A percentile compares a stretch with the other conserved stretches of the same genome.
These are phyloP conservation scores for Leucoagaricus sp. DNA, from an alignment of 1,284 basidiomycete species.

Conservation along the genomic window DNA sequence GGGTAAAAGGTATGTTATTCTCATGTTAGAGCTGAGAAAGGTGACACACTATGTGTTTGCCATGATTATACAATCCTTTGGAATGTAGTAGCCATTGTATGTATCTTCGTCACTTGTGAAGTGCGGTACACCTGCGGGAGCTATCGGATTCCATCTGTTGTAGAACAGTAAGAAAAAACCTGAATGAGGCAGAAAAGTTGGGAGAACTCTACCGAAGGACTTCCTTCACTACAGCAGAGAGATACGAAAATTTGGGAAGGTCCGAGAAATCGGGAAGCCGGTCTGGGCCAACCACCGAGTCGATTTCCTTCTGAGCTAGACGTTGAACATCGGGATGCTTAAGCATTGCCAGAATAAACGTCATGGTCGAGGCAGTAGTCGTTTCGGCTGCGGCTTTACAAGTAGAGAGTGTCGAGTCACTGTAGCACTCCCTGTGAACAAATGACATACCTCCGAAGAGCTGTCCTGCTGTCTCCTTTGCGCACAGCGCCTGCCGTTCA, in stretches of 20 bases:
- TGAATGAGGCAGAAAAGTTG: background rate
- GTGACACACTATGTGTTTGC: constrained; percentile 12
- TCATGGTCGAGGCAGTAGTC: background rate
- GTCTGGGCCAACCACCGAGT: constrained; percentile 15
- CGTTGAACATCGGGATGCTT: constrained; percentile 16
- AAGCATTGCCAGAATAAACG: constrained; percentile 16
- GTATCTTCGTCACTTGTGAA: background rate
- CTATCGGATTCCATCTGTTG: background rate
- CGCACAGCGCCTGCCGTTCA: no score
- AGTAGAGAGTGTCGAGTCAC: background rate
- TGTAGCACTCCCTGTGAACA: background rate
- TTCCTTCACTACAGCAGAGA: constrained; percentile 18
- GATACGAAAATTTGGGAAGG: constrained; percentile 14
- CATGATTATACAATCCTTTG: constrained; percentile 5
- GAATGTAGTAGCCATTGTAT: constrained; percentile 13
- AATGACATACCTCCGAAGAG: background rate
- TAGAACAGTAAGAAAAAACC: no score
- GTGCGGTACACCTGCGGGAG: background rate
- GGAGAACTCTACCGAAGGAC: constrained; percentile 5
- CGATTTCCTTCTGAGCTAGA: constrained; percentile 17
- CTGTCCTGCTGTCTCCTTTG: background rate
- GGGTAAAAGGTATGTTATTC: background rate
- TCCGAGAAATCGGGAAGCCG: constrained; percentile 18
- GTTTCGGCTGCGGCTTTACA: constrained; percentile 11
- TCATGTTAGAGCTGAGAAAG: no score